These are phyloP conservation scores for Thelonectria olida DNA, from an alignment of 2,329 filamentous ascomycete species.

Conservation along the genomic window DNA sequence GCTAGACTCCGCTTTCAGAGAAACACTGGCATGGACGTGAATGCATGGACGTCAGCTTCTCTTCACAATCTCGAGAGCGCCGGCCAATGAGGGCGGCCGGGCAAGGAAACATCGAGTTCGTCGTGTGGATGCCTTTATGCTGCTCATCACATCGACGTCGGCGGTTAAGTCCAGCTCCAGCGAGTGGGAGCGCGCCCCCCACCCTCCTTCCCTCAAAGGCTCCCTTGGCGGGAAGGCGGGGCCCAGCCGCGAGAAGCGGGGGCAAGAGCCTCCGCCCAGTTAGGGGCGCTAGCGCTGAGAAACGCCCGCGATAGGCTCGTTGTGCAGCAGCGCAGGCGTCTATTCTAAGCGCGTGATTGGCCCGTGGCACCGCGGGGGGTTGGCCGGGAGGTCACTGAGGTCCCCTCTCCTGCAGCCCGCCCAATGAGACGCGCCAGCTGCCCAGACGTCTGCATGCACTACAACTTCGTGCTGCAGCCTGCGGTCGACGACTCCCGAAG, in stretches of 20 bases:
- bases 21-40: neutral
- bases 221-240: too few species aligned
- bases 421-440: slow-evolving; percentile 29
- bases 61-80: neutral
- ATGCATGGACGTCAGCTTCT: neutral
- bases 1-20: neutral
- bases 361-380: slow-evolving; percentile 31
- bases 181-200: slow-evolving; percentile 10
- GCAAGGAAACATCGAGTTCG: slow-evolving; percentile 35
- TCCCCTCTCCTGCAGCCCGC: slow-evolving; percentile 33
- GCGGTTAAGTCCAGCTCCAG: slow-evolving; percentile 37
- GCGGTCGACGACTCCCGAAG: slow-evolving; percentile 4
- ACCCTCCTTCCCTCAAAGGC: too few species aligned
- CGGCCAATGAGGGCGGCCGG: slow-evolving; percentile 28
- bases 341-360: slow-evolving; percentile 37
- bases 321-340: slow-evolving; percentile 30
- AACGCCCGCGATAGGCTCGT: slow-evolving; percentile 10
- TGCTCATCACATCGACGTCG: slow-evolving; percentile 37
- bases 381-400: neutral
- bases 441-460: slow-evolving; percentile 9
- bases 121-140: slow-evolving; percentile 27
- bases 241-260: slow-evolving; percentile 14
- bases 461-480: neutral
- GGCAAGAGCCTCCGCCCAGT: slow-evolving; percentile 30
- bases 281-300: slow-evolving; percentile 2